Evolutionary conservation across 495 filamentous ascomycete genomes (phyloP), one percentile per base, ranked within the genome.

Genomic region (Hypoxylon lenormandii): DNA sequence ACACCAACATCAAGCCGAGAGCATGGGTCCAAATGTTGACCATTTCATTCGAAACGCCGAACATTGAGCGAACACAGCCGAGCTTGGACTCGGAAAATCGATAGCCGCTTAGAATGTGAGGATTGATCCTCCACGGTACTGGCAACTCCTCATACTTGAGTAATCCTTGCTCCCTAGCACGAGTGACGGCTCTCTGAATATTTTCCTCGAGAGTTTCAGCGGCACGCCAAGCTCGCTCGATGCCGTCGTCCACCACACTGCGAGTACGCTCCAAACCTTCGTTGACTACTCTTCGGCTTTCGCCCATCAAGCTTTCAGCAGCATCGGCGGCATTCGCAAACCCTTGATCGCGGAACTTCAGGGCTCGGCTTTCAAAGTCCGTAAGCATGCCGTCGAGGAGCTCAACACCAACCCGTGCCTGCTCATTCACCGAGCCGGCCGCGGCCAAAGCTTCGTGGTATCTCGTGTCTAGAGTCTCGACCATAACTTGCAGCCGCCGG

Each of bases 1-100:
- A 83, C 40, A 99, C 91, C 64, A 97, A 82, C 28, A 98, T 67
- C 30, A 99, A 83, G 11, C 95, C 95, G 37, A 99, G 84, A 8
- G 89, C 84, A 76, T 99, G 95, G 11, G 93, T 92, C 96, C 96
- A 99, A 72, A 99, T 99, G 78, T 99, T 99, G 79, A 97, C 89
- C 48, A 90, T 83, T 78, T 99, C 95, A 77, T 99, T 99, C 53
- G 91, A 94, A 66, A 93, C 83, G 26, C 85, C 81, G 74, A 97
- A 92, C 56, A 91, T 86, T 4, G 93, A 97, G 18, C 86, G 85
- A 37, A 98, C 80, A 75, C 94, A 98, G 43, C 91, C 94, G 51
- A 92, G 73, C 76, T 96, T 96, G 50, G 89, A 90, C 59, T 94
- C 89, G 56, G 86, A 91, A 81, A 99, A 99, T 37, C 95, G 94